phyloP scores from a whole-genome alignment of 2,329 filamentous ascomycete species.

The Iodosphaeria phyllophila region DNA sequence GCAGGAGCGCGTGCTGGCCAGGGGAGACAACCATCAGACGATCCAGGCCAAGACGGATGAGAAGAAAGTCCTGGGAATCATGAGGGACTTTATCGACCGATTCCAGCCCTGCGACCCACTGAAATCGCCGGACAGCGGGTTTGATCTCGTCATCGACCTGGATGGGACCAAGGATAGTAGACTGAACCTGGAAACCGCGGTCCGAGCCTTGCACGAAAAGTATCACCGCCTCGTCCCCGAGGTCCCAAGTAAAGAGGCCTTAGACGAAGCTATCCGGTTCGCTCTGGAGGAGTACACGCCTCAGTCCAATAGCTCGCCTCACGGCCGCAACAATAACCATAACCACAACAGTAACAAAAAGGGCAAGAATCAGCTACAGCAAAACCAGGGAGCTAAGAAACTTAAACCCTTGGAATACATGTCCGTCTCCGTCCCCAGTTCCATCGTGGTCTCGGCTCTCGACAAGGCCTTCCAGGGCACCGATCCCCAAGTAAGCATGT shows the following conservation, averaged over 20 bases:
- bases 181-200: conserved; percentile 65
- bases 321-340: conserved; percentile 29
- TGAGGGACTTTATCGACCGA: conserved; percentile 80
- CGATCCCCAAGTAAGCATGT: conserved; percentile 31
- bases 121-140: conserved; percentile 55
- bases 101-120: conserved; percentile 62
- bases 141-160: conserved; percentile 72
- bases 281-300: conserved; percentile 66
- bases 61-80: conserved; percentile 67
- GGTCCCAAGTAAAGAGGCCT: conserved; percentile 51
- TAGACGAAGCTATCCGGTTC: conserved; percentile 61
- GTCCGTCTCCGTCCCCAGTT: conserved; percentile 25
- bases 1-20: conserved; percentile 57
- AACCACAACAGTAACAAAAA: conserved; percentile 26
- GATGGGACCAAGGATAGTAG: conserved; percentile 63
- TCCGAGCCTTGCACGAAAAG: conserved; percentile 50
- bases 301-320: conserved; percentile 56
- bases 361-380: conserved; percentile 18
- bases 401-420: conserved; percentile 37
- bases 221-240: conserved; percentile 61
- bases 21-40: conserved; percentile 95
- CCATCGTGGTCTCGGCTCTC: conserved; percentile 33
- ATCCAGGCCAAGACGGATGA: conserved; percentile 67
- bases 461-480: conserved; percentile 48
- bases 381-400: conserved; percentile 17